Base-by-base conservation (phyloP, 371 early-diverging fungal genomes). In the Mucor racemosus region DNA sequence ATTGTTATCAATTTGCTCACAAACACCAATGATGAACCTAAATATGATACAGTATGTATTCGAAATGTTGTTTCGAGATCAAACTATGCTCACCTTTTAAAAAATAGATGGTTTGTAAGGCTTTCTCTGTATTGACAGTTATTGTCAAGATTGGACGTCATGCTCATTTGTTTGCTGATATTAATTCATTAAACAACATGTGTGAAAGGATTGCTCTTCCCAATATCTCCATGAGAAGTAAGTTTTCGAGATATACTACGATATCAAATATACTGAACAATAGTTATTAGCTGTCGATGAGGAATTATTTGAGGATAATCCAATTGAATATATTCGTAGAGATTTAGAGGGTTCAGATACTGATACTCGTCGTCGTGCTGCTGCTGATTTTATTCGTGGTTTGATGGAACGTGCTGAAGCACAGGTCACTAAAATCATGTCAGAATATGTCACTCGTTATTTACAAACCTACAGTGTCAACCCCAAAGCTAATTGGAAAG, bases 231-330 rank as follows among this genome's bases (percentile, higher is more conserved):
- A 78, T 97, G 67, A 84, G 97, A 73, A 84, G 92, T 90, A 78
- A 53, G 75, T 60, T 5, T 34, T 19, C 36, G 5, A 39, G 7
- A 7, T 38, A 8, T 11, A 9, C 39, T 39, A 8, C 35, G 1
- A 19, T 9, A 17, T n/a, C 6, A 60, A 5, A 17, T 8, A 46
- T 19, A 14, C 11, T 55, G 35, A 58, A 13, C 21, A 41, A 33
- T 58, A 21, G 19, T 67, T 19, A 58, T 46, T 57, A 91, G 94
- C 89, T 62, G 77, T 87, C 9, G 99, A 99, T 71, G 94, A 94
- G 78, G 98, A 98, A 67, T 72, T 95, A 61, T 97, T 97, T 77
- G 96, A 97, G 72, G 98, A 98, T 72, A 97, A 97, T 55, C 96
- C 97, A 7, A 90, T 97, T 67, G 96, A 94, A 59, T 97, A 90